phyloP scores from a whole-genome alignment of 169 alveolate species.

The Sarcocystis neurona region DNA sequence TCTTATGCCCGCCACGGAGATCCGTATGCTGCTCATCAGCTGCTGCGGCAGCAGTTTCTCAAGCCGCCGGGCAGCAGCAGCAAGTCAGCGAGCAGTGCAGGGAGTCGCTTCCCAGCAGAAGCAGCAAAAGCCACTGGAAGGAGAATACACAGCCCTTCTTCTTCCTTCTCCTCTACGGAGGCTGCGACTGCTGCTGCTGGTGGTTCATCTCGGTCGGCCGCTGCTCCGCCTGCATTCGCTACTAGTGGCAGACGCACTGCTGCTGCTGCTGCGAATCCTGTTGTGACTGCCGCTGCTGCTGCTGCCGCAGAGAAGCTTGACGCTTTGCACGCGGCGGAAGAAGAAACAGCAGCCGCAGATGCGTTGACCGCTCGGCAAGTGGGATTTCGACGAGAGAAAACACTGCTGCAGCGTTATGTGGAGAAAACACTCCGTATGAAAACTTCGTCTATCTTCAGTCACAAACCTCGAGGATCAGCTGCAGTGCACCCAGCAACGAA shows the following conservation, averaged over 20 bases:
- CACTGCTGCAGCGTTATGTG: not conserved
- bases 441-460: not conserved
- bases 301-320: not conserved
- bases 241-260: no score
- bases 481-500: not conserved
- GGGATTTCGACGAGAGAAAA: not conserved
- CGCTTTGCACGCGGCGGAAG: not conserved
- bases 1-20: not conserved
- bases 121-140: not conserved
- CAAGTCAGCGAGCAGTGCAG: not conserved
- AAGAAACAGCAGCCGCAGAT: not conserved
- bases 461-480: not conserved
- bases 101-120: not conserved
- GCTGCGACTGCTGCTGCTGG: no score
- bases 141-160: no score
- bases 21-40: slow-evolving; percentile 30
- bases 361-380: not conserved
- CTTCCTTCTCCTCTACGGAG: no score
- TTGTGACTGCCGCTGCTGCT: not conserved
- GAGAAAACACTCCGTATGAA: slow-evolving; percentile 14
- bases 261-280: no score
- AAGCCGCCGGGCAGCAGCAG: slow-evolving; percentile 9
- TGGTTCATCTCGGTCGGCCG: no score
- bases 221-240: no score
- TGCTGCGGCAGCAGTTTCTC: slow-evolving; percentile 34